A percentile compares a stretch with the other conserved stretches of the same genome.
These are phyloP conservation scores for Penicillium sp. DNA, from an alignment of 2,329 filamentous ascomycete species.

Conservation along the genomic window DNA sequence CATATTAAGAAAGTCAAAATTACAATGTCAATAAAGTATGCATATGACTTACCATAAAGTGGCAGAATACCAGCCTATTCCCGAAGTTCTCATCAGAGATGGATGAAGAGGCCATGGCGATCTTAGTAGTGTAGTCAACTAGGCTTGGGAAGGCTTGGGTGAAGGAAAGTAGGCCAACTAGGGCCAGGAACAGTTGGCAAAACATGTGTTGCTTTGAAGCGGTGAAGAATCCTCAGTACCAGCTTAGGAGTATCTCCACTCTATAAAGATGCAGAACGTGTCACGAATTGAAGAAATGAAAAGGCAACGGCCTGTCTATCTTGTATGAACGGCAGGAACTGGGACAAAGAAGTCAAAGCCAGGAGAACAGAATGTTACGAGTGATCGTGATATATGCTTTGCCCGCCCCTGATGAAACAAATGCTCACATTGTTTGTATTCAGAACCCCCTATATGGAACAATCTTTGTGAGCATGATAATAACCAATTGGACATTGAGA, in stretches of 20 bases:
- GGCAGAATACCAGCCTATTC: constrained; percentile 43
- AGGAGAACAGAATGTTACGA: neutral
- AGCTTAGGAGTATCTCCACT: constrained; percentile 7
- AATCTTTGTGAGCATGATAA: neutral
- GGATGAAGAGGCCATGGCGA: neutral
- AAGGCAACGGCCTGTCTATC: neutral
- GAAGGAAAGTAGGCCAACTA: constrained; percentile 19
- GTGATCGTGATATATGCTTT: neutral
- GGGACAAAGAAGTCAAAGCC: neutral
- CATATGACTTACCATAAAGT: constrained; percentile 42
- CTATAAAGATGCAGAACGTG: neutral
- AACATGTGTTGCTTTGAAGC: constrained; percentile 1
- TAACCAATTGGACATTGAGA: neutral
- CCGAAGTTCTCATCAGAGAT: neutral
- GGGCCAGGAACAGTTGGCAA: constrained; percentile 11
- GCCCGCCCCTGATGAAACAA: neutral
- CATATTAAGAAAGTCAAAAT: neutral
- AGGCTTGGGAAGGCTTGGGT: constrained; percentile 17
- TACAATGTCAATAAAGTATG: neutral
- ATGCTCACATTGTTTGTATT: neutral
- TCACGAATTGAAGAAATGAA: neutral
- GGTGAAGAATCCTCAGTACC: constrained; percentile 2
- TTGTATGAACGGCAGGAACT: neutral
- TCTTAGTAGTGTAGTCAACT: neutral
- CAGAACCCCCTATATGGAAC: neutral